Evolutionary conservation across 169 alveolate species (phyloP).

Genomic region (Eimeria necatrix): DNA sequence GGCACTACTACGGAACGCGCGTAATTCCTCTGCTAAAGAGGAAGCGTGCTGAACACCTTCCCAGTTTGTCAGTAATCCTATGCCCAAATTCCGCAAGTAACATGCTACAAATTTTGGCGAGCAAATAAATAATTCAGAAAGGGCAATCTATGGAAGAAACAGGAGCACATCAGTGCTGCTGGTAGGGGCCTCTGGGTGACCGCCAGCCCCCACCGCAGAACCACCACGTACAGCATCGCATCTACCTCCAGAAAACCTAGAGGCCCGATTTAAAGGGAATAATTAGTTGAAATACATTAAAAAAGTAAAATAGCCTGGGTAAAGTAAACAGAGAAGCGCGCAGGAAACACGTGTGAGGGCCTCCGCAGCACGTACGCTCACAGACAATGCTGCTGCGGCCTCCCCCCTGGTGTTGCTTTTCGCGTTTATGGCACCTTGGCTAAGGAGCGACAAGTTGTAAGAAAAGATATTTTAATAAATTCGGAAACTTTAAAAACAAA

Average conservation of each 20-base stretch:
- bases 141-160: no score
- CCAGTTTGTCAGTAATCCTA: no score
- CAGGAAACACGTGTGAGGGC: not conserved
- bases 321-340: not conserved
- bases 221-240: not conserved
- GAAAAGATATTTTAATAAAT: not conserved
- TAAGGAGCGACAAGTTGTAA: not conserved
- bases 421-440: not conserved
- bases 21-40: no score
- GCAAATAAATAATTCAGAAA: no score
- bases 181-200: conserved; percentile 3
- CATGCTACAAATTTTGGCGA: no score
- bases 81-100: no score
- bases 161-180: not conserved
- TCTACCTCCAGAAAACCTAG: not conserved
- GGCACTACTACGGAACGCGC: no score
- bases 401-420: not conserved
- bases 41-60: no score
- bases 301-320: not conserved
- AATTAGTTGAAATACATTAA: not conserved
- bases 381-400: not conserved
- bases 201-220: not conserved
- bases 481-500: not conserved
- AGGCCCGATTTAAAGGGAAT: not conserved
- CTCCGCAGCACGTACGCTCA: not conserved